Evolutionary conservation across 345 rosid species (phyloP), one percentile per base, ranked within the genome.

Genomic region (Hibiscus mutabilis): DNA sequence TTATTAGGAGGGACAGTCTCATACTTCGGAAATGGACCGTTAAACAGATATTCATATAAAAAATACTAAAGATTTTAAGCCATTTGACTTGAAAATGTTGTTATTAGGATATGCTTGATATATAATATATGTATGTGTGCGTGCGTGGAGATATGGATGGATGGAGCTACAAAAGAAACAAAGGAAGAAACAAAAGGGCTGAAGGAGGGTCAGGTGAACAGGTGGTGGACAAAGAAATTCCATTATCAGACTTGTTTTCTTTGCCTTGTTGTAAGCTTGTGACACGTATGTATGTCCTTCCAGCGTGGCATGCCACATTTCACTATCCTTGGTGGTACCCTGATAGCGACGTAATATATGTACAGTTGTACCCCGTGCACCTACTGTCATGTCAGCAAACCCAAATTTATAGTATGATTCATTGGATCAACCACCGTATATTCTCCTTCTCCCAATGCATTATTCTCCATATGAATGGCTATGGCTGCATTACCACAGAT

Each of bases 341-440:
- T 31, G 72, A 69, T 68, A 6, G 25, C 35, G 61, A 69, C 51
- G 5, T 22, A 22, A 11, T 22, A 6, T 33, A 13, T 19, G 25
- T 10, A 0, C 2, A 40, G 3, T 21, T 1, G 25, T 2, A 7
- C 35, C 61, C 13, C 14, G 61, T 58, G 61, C 31, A 57, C 60
- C 31, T 3, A n/a, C 56, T 51, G 56, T 49, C 40, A 66, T 16
- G 57, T 51, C 29, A 10, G 24, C 70, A 4, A 15, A 25, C 42
- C 40, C 5, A 51, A 47, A 52, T 52, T 24, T 27, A 49, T 29
- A 25, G 27, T 25, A 67, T 35, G 49, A 9, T 22, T 56, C 69
- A 65, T 24, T 42, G 33, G 69, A 65, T 40, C 69, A 40, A 65
- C 69, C 55, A 21, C 55, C 55, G 35, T 65, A 65, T 42, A 29